phyloP scores from a whole-genome alignment of 129 eudicot genomes.

The Deinandra increscens region DNA sequence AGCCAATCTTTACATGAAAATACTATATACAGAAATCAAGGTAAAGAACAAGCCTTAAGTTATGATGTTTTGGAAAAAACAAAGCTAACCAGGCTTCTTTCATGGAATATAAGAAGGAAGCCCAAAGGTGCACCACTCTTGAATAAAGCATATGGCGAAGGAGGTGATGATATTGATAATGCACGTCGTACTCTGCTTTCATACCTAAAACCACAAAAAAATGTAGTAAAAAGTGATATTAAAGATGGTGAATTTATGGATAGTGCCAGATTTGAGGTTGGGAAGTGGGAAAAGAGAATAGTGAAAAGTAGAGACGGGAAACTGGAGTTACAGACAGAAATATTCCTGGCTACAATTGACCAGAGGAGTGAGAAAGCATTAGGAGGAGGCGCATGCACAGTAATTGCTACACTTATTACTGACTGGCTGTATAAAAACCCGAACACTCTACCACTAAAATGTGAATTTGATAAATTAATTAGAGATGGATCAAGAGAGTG shows the following conservation, averaged over 20 bases:
- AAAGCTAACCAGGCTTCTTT: conserved; percentile 36
- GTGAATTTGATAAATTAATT: conserved; percentile 51
- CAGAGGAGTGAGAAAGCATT: conserved; percentile 70
- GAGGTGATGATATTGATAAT: conserved; percentile 56
- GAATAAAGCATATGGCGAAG: conserved; percentile 41
- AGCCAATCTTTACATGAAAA: conserved; percentile 30
- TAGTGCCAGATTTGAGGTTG: conserved; percentile 56
- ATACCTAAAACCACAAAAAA: conserved; percentile 28
- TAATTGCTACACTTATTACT: conserved; percentile 50
- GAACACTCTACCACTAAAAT: conserved; percentile 38
- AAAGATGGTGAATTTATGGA: conserved; percentile 23
- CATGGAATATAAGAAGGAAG: conserved; percentile 49
- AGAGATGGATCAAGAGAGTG: conserved; percentile 57
- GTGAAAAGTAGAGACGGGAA: conserved; percentile 56
- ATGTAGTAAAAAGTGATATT: conserved; percentile 7
- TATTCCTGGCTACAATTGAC: conserved; percentile 64
- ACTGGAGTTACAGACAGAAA: conserved; percentile 45
- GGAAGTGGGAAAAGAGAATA: conserved; percentile 49
- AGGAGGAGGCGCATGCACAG: conserved; percentile 70
- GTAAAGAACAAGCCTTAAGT: conserved; percentile 10
- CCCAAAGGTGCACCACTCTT: conserved; percentile 45
- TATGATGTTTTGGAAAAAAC: conserved; percentile 25
- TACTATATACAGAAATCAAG: conserved; percentile 22
- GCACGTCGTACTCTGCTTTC: conserved; percentile 43
- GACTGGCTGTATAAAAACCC: conserved; percentile 58